Percentiles rank a stretch among this genome's conserved stretches.
phyloP scores from a whole-genome alignment of 1,284 basidiomycete species.

The Apiotrichum veenhuisii region DNA sequence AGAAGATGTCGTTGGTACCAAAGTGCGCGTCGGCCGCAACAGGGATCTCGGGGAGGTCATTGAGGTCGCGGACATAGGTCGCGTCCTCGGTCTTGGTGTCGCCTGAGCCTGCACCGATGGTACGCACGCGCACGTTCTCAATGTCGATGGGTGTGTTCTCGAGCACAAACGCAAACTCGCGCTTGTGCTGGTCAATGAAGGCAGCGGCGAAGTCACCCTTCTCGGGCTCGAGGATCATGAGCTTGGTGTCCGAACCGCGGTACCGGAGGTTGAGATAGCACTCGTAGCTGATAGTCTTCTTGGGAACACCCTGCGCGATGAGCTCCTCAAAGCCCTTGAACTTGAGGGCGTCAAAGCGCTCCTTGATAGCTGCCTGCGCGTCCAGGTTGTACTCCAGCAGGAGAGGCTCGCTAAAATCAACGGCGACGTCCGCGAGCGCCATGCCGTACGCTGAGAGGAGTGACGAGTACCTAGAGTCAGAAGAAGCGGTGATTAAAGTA shows the following conservation, averaged over 20 bases:
- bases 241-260: conserved; percentile 34
- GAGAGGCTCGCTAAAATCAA: conserved; percentile 33
- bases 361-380: conserved; percentile 15
- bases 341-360: conserved; percentile 26
- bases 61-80: conserved; percentile 4
- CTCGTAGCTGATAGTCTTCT: conserved; percentile 67
- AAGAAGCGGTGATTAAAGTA: too few species aligned
- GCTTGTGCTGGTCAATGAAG: conserved; percentile 36
- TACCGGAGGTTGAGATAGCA: conserved; percentile 46
- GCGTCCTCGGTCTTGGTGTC: conserved; percentile 22
- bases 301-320: conserved; percentile 72
- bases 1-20: conserved; percentile 32
- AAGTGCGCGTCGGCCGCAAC: neutral
- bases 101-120: conserved; percentile 30
- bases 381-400: conserved; percentile 24
- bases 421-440: conserved; percentile 41
- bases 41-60: too few species aligned
- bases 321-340: conserved; percentile 63
- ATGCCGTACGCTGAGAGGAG: conserved; percentile 44
- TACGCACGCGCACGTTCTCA: conserved; percentile 35
- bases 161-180: conserved; percentile 44
- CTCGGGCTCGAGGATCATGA: conserved; percentile 40
- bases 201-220: conserved; percentile 28
- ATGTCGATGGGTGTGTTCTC: conserved; percentile 34
- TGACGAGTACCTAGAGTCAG: too few species aligned